phyloP scores from a whole-genome alignment of 768 basidiomycete species.

The Mycena haematopus region DNA sequence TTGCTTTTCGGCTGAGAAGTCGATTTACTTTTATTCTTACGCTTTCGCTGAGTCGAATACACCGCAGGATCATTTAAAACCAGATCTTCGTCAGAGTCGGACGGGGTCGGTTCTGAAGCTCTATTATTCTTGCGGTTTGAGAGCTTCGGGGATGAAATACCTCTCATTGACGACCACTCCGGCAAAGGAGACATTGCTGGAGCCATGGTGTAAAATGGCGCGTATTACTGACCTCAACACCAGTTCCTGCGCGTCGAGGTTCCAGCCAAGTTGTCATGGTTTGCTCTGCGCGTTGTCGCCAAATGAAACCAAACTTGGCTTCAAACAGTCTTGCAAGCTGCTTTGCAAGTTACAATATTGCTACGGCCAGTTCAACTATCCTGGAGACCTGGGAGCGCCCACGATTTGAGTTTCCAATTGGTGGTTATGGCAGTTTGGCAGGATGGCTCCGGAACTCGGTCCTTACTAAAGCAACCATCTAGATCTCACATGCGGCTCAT shows the following conservation, averaged over 20 bases:
- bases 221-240: neutral
- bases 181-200: slow-evolving; percentile 3
- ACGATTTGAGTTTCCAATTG: no score
- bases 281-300: neutral
- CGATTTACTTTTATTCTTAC: neutral
- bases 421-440: neutral
- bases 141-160: neutral
- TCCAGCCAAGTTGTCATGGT: neutral
- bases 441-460: neutral
- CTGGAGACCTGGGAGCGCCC: neutral
- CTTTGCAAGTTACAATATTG: no score
- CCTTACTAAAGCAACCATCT: neutral
- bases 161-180: neutral
- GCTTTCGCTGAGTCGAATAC: slow-evolving; percentile 6
- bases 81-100: slow-evolving; percentile 17
- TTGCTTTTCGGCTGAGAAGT: slow-evolving; percentile 12
- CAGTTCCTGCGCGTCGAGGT: neutral
- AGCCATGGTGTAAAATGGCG: slow-evolving; percentile 18
- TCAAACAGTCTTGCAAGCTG: no score
- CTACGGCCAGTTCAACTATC: neutral
- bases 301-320: neutral
- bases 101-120: slow-evolving; percentile 11
- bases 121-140: slow-evolving; percentile 1
- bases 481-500: no score
- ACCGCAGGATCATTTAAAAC: slow-evolving; percentile 10